Percentiles rank a stretch among this genome's conserved stretches.
Evolutionary conservation across 306 rosid species (phyloP).

Genomic region (Acacia crassicarpa): DNA sequence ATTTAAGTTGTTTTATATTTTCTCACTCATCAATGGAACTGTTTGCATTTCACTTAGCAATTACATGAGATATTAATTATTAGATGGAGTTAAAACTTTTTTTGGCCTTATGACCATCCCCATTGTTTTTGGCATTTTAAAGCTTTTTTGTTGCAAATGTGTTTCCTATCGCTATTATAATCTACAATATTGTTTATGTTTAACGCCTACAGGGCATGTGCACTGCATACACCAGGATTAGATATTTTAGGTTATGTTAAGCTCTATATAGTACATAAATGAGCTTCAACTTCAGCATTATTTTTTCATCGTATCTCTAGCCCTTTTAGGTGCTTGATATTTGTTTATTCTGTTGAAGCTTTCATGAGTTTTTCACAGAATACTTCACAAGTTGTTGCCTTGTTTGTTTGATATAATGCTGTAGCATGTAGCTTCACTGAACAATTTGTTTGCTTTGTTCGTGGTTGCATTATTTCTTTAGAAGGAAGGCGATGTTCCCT

Average conservation of each 20-base stretch:
- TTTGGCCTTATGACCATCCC: constrained; percentile 6
- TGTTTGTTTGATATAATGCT: not conserved
- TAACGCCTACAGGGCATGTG: not conserved
- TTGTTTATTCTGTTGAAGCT: not conserved
- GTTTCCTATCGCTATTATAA: constrained; percentile 14
- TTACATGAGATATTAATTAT: not conserved
- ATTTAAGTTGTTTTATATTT: constrained; percentile 11
- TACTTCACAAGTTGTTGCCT: not conserved
- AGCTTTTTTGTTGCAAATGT: constrained; percentile 2
- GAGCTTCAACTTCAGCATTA: not conserved
- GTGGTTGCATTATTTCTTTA: constrained; percentile 19
- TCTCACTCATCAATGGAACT: not conserved
- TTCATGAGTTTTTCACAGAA: not conserved
- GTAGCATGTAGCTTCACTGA: not conserved
- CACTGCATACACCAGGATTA: not conserved
- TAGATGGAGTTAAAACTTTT: not conserved
- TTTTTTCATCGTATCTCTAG: not conserved
- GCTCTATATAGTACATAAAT: not conserved
- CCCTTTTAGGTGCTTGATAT: not conserved
- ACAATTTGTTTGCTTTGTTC: constrained; percentile 5
- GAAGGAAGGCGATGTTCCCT: not conserved
- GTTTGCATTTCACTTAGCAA: not conserved
- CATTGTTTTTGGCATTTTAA: not conserved
- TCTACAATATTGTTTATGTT: not conserved
- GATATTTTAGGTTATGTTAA: not conserved